Percentiles rank a stretch among this genome's conserved stretches.
Evolutionary conservation across 225 moss, liverwort and hornwort species (phyloP).

Genomic region (Pseudisothecium myosuroides): DNA sequence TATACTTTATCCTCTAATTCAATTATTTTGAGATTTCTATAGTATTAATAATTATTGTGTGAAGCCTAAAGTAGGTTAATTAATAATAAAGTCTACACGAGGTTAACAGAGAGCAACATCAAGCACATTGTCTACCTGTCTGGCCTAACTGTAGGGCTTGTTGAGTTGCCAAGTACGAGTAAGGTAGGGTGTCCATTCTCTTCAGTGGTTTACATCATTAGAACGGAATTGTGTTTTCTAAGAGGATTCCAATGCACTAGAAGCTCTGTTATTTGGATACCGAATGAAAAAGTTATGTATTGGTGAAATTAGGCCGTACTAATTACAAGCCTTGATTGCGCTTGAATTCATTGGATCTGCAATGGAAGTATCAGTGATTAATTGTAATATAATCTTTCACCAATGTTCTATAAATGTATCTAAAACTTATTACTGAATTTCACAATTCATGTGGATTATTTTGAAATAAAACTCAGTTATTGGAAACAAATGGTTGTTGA

Average conservation of each 20-base stretch:
- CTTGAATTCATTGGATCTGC: background rate
- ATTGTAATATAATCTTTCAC: background rate
- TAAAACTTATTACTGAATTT: background rate
- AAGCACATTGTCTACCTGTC: conserved; percentile 15
- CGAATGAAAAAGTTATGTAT: background rate
- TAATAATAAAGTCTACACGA: no score
- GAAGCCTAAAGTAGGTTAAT: no score
- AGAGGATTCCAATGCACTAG: background rate
- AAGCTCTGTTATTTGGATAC: background rate
- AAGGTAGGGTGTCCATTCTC: background rate
- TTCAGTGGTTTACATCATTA: background rate
- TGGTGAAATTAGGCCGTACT: background rate
- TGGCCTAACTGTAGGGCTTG: background rate
- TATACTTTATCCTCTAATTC: no score
- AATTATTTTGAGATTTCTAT: no score
- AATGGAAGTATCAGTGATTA: background rate
- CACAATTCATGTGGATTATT: background rate
- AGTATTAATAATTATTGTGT: no score
- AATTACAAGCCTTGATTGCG: background rate
- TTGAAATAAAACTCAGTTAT: background rate
- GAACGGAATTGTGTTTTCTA: background rate
- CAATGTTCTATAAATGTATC: background rate
- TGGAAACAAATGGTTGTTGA: background rate
- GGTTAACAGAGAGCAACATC: background rate
- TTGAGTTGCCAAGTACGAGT: background rate